Evolutionary conservation across 192 early-diverging fungal genomes (phyloP).

Genomic region (Coemansia sp.): DNA sequence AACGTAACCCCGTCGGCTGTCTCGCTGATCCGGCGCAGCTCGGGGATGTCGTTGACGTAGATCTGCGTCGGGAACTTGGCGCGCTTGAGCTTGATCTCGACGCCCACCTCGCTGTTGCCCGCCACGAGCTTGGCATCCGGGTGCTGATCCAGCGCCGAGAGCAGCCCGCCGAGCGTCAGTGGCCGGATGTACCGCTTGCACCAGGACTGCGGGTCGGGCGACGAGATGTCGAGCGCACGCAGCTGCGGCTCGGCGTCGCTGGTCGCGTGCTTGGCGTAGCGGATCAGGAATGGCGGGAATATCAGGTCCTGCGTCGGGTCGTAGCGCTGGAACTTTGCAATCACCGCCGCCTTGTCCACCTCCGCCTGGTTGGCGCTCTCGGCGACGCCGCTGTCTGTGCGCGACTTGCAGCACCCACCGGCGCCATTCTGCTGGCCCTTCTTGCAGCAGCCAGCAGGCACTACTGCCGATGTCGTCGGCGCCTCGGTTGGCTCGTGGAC

Average conservation of each 20-base stretch:
- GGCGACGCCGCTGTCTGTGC: neutral
- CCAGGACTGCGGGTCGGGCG: constrained; percentile 5
- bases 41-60: constrained; percentile 68
- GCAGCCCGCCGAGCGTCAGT: constrained; percentile 56
- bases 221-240: constrained; percentile 19
- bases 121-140: constrained; percentile 77
- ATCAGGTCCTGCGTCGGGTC: constrained; percentile 68
- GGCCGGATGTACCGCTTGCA: constrained; percentile 58
- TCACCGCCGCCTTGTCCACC: constrained; percentile 32
- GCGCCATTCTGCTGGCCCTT: neutral
- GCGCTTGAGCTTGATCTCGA: constrained; percentile 79
- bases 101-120: constrained; percentile 84
- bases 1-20: constrained; percentile 48
- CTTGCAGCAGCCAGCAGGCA: neutral
- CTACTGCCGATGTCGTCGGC: no score
- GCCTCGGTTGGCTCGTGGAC: neutral
- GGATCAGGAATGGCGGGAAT: constrained; percentile 69
- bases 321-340: constrained; percentile 61
- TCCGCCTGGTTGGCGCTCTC: constrained; percentile 22
- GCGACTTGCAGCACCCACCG: neutral
- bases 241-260: constrained; percentile 14
- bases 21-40: constrained; percentile 61
- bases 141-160: constrained; percentile 57
- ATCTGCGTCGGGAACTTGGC: constrained; percentile 66
- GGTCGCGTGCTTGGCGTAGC: constrained; percentile 50